Evolutionary conservation across 768 basidiomycete genomes (phyloP).

Genomic region (Termitomyces sp.): DNA sequence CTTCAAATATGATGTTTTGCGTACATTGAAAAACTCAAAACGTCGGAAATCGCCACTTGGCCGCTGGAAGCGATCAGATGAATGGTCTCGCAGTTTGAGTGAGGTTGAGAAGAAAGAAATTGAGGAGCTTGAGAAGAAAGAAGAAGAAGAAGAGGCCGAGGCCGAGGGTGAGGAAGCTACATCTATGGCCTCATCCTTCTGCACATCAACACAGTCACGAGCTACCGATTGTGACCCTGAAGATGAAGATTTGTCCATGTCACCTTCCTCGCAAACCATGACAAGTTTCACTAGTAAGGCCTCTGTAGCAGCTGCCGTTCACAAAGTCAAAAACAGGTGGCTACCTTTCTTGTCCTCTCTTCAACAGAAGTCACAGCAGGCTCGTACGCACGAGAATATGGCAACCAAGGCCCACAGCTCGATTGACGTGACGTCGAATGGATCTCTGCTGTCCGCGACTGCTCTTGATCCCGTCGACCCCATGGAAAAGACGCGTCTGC

Average conservation of each 20-base stretch:
- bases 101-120: slow-evolving; percentile 37
- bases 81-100: slow-evolving; percentile 23
- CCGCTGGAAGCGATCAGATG: slow-evolving; percentile 28
- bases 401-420: slow-evolving; percentile 7
- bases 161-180: slow-evolving; percentile 35
- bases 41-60: slow-evolving; percentile 31
- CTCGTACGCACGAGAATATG: not conserved
- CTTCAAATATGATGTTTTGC: slow-evolving; percentile 86
- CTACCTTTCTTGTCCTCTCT: slow-evolving; percentile 37
- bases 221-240: slow-evolving; percentile 32
- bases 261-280: slow-evolving; percentile 23
- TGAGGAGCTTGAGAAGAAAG: slow-evolving; percentile 30
- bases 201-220: slow-evolving; percentile 41
- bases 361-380: slow-evolving; percentile 6
- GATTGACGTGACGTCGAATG: slow-evolving; percentile 10
- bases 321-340: slow-evolving; percentile 55
- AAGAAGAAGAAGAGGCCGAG: slow-evolving; percentile 36
- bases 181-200: slow-evolving; percentile 51
- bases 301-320: slow-evolving; percentile 33
- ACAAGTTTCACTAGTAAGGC: slow-evolving; percentile 31
- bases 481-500: slow-evolving; percentile 16
- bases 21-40: slow-evolving; percentile 48
- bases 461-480: slow-evolving; percentile 12
- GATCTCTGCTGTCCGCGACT: slow-evolving; percentile 1
- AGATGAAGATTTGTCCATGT: slow-evolving; percentile 31